Evolutionary conservation across 441 rosid genomes (phyloP).

Genomic region (Brassica balearica): DNA sequence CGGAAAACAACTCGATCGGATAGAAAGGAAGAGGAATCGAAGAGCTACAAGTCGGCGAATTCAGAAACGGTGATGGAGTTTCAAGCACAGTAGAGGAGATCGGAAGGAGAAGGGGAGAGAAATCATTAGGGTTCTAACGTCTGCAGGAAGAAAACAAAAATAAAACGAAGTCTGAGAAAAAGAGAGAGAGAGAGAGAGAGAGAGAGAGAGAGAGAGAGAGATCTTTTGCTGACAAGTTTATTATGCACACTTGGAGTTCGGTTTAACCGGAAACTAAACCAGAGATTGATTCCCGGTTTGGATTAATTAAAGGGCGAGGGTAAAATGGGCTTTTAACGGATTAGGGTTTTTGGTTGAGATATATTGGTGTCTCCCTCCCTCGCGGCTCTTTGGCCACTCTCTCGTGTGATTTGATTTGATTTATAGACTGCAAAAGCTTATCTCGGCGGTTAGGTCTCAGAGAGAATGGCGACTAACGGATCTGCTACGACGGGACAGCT

Average conservation of each 20-base stretch:
- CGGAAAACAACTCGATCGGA: conserved; percentile 6
- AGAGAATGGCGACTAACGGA: conserved; percentile 50
- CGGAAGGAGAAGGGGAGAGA: conserved; percentile 19
- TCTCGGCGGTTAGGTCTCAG: conserved; percentile 17
- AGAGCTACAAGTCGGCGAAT: too few species aligned
- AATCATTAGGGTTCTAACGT: not conserved
- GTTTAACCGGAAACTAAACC: conserved; percentile 31
- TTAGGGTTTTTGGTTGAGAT: conserved; percentile 27
- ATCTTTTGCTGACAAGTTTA: conserved; percentile 5
- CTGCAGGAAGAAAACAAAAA: not conserved
- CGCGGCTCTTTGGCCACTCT: not conserved
- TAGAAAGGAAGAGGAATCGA: not conserved
- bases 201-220: not conserved
- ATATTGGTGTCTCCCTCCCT: not conserved
- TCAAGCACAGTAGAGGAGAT: conserved; percentile 15
- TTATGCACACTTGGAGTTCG: conserved; percentile 24
- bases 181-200: not conserved
- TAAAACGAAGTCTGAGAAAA: not conserved
- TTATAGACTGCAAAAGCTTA: not conserved
- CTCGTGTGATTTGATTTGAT: not conserved
- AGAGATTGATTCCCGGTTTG: not conserved
- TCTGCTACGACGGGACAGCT: conserved; percentile 50
- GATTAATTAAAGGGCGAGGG: not conserved
- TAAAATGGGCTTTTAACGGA: not conserved
- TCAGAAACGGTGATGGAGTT: not conserved